A percentile compares a stretch with the other conserved stretches of the same genome.
These are phyloP conservation scores for Fonsecaea erecta DNA, from an alignment of 2,329 filamentous ascomycete genomes.

Conservation along the genomic window DNA sequence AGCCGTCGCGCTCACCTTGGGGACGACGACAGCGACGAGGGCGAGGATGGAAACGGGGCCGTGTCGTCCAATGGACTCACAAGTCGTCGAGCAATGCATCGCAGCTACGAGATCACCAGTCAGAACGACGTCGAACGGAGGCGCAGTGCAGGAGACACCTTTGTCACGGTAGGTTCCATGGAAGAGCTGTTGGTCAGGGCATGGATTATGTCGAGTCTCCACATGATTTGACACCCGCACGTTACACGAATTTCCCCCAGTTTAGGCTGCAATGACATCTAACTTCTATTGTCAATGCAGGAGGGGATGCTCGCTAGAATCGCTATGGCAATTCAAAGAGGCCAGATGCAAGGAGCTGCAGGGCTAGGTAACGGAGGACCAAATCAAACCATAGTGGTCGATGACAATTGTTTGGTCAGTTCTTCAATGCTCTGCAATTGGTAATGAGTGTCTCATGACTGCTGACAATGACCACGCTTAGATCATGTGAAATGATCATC, in stretches of 20 bases:
- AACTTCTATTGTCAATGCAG: conserved; percentile 39
- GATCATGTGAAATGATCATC: background rate
- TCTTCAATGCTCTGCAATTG: background rate
- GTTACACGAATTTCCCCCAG: background rate
- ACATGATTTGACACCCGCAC: conserved; percentile 29
- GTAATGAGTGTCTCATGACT: background rate
- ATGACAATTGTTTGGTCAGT: conserved; percentile 52
- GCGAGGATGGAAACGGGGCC: conserved; percentile 6
- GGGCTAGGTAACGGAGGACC: conserved; percentile 41
- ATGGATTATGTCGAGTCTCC: conserved; percentile 34
- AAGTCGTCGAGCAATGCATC: conserved; percentile 63
- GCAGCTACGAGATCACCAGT: conserved; percentile 65
- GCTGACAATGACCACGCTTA: background rate
- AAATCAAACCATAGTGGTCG: conserved; percentile 45
- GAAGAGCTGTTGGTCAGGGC: conserved; percentile 36
- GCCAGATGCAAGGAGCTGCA: conserved; percentile 41
- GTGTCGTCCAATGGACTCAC: conserved; percentile 49
- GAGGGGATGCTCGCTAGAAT: conserved; percentile 55
- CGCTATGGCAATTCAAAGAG: conserved; percentile 48
- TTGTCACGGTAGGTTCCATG: conserved; percentile 56
- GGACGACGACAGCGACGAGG: conserved; percentile 27
- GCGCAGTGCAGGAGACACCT: conserved; percentile 62
- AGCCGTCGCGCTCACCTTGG: conserved; percentile 25
- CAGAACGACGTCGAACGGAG: conserved; percentile 65
- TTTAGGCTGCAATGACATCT: conserved; percentile 29